Conservation (phyloP, 2,329 filamentous ascomycete genomes). For the Ceratocystis diversiconidia region DNA sequence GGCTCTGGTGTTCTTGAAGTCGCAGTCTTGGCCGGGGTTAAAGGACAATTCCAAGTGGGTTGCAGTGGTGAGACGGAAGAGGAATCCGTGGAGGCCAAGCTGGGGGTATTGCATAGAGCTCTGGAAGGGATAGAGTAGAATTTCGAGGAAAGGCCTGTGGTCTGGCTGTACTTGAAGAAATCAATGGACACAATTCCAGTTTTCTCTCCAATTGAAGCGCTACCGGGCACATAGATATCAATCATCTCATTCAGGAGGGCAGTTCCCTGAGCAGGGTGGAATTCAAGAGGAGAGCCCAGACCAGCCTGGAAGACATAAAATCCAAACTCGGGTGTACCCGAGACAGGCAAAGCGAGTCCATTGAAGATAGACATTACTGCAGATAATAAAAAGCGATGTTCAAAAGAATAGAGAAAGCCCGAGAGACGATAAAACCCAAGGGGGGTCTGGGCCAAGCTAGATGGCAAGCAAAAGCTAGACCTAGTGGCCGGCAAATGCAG, state of each 20-base stretch:
- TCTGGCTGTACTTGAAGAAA: slow-evolving; percentile 40
- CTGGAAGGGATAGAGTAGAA: slow-evolving; percentile 39
- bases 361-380: slow-evolving; percentile 15
- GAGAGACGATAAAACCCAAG: neutral
- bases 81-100: slow-evolving; percentile 10
- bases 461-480: neutral
- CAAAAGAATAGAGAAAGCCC: neutral
- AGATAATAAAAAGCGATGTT: too few relatives aligned
- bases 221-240: slow-evolving; percentile 41
- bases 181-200: slow-evolving; percentile 43
- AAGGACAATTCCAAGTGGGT: slow-evolving; percentile 1
- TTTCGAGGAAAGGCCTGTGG: slow-evolving; percentile 45
- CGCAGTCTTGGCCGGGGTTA: neutral
- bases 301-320: slow-evolving; percentile 47
- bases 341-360: slow-evolving; percentile 22
- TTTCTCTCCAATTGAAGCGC: slow-evolving; percentile 43
- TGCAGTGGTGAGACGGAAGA: neutral
- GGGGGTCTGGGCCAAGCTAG: neutral
- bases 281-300: slow-evolving; percentile 42
- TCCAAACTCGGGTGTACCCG: slow-evolving; percentile 27
- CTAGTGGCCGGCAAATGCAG: neutral
- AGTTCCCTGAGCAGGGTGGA: slow-evolving; percentile 51
- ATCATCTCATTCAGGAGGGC: slow-evolving; percentile 47
- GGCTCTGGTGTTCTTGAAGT: slow-evolving; percentile 18
- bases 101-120: slow-evolving; percentile 21